Percentiles rank a stretch among this genome's conserved stretches.
Conservation (phyloP, 257 asterid genomes). For the Scutellaria minor region DNA sequence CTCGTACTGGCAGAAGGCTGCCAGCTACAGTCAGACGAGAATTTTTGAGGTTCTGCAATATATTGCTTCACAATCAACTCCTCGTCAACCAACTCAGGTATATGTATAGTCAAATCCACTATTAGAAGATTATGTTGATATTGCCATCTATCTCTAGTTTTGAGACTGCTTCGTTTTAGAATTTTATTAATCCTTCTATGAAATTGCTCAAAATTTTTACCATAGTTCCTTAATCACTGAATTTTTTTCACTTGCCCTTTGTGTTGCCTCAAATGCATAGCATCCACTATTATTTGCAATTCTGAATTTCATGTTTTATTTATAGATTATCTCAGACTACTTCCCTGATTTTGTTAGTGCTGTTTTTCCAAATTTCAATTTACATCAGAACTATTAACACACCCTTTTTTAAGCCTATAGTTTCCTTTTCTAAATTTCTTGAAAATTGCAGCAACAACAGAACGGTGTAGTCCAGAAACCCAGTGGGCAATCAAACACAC, state of each 20-base stretch:
- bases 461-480: conserved; percentile 48
- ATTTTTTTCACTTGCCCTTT: conserved; percentile 3
- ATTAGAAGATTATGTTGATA: not conserved
- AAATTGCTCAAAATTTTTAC: not conserved
- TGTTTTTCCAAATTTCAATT: not conserved
- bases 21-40: conserved; percentile 82
- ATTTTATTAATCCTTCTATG: not conserved
- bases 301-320: too few relatives aligned
- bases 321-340: too few relatives aligned
- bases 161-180: conserved; percentile 1
- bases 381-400: too few relatives aligned
- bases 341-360: not conserved
- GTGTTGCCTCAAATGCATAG: not conserved
- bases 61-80: conserved; percentile 77
- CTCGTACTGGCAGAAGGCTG: conserved; percentile 62
- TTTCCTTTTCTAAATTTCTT: too few relatives aligned
- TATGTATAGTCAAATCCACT: conserved; percentile 10
- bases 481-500: conserved; percentile 44
- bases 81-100: conserved; percentile 73
- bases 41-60: conserved; percentile 78
- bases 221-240: conserved; percentile 11
- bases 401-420: too few relatives aligned
- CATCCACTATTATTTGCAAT: not conserved
- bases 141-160: not conserved
- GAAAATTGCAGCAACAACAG: conserved; percentile 45